These are phyloP conservation scores for Tuber borchii DNA, from an alignment of 495 filamentous ascomycete genomes.

Conservation along the genomic window DNA sequence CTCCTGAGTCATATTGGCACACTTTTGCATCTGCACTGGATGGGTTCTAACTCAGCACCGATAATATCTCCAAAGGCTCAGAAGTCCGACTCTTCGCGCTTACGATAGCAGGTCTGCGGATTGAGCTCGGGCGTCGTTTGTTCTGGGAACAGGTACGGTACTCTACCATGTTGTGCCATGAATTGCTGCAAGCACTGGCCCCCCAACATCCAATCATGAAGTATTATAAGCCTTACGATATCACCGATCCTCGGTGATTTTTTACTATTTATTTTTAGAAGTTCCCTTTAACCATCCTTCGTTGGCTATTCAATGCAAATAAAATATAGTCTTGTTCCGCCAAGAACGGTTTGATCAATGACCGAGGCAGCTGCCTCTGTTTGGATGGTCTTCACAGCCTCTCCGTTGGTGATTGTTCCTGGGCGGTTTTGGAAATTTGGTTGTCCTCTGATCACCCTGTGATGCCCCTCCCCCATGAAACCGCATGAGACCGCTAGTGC, in stretches of 20 bases:
- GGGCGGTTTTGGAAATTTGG: not conserved
- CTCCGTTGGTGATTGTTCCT: no score
- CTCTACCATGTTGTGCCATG: not conserved
- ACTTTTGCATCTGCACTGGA: not conserved
- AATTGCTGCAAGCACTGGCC: not conserved
- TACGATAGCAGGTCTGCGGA: not conserved
- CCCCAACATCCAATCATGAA: not conserved
- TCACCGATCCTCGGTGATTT: not conserved
- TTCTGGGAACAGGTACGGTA: not conserved
- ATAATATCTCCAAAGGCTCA: not conserved
- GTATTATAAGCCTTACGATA: not conserved
- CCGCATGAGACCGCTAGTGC: not conserved
- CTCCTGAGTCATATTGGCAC: not conserved
- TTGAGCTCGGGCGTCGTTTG: not conserved
- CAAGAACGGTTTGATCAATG: not conserved
- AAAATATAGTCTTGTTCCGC: not conserved
- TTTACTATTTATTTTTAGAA: not conserved
- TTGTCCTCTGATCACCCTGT: not conserved
- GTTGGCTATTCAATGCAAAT: not conserved
- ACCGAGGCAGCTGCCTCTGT: not conserved
- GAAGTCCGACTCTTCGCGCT: not conserved
- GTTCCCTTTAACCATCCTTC: not conserved
- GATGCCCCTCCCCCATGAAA: not conserved
- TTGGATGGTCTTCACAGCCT: not conserved
- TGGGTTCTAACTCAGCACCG: not conserved